These are phyloP conservation scores for Asclepias syriaca DNA, from an alignment of 257 asterid genomes.

Conservation along the genomic window DNA sequence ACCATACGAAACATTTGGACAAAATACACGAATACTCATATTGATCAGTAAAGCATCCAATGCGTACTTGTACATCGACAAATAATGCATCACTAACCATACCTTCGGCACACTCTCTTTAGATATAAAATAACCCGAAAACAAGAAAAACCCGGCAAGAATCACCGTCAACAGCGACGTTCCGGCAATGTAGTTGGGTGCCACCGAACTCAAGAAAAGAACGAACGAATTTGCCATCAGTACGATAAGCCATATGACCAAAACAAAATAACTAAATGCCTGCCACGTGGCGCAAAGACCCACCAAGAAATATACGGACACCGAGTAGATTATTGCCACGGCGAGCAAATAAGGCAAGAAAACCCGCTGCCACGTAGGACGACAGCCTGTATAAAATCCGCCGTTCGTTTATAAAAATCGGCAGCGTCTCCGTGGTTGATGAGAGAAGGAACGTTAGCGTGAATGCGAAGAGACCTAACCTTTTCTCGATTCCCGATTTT, in stretches of 20 bases:
- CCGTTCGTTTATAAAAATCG: slow-evolving; percentile 82
- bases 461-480: slow-evolving; percentile 85
- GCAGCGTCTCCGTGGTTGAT: slow-evolving; percentile 88
- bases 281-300: slow-evolving; percentile 77
- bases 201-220: slow-evolving; percentile 64
- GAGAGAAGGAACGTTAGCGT: slow-evolving; percentile 90
- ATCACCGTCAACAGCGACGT: slow-evolving; percentile 60
- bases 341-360: slow-evolving; percentile 73
- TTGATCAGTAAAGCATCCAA: slow-evolving; percentile 77
- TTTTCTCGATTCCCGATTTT: slow-evolving; percentile 67
- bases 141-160: slow-evolving; percentile 81
- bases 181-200: slow-evolving; percentile 86
- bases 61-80: slow-evolving; percentile 89
- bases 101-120: slow-evolving; percentile 57
- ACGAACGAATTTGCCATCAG: slow-evolving; percentile 88
- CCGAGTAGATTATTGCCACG: slow-evolving; percentile 58
- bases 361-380: slow-evolving; percentile 66
- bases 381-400: slow-evolving; percentile 87
- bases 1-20: slow-evolving; percentile 69
- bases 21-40: slow-evolving; percentile 73
- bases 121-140: slow-evolving; percentile 89
- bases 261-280: slow-evolving; percentile 58
- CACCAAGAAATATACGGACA: slow-evolving; percentile 67
- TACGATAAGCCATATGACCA: slow-evolving; percentile 72
- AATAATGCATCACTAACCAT: slow-evolving; percentile 75